phyloP scores from a whole-genome alignment of 305 asterid genomes.

The Withania somnifera region DNA sequence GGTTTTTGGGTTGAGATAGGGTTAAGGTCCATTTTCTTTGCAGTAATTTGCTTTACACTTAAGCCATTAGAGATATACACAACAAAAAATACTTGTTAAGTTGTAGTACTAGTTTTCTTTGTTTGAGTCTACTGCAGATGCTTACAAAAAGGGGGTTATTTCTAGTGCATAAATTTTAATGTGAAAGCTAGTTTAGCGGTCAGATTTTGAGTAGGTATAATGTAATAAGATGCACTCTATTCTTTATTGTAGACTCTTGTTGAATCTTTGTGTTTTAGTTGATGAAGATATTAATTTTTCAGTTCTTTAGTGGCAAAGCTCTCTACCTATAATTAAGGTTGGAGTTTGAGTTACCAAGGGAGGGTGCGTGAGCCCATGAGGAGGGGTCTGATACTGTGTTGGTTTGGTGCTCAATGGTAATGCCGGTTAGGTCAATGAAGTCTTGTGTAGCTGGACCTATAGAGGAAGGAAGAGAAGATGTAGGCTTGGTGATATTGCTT shows the following conservation, averaged over 20 bases:
- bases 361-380: neutral
- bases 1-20: too few relatives aligned
- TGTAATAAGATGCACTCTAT: neutral
- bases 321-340: neutral
- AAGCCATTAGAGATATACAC: neutral
- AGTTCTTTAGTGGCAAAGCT: neutral
- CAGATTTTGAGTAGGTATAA: neutral
- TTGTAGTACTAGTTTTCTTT: neutral
- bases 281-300: neutral
- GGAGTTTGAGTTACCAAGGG: neutral
- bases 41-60: neutral
- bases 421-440: too few relatives aligned
- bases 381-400: neutral
- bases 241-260: neutral
- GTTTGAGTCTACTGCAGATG: neutral
- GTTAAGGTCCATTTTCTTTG: too few relatives aligned
- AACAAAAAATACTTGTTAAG: neutral
- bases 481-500: too few relatives aligned
- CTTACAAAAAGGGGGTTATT: neutral
- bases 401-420: too few relatives aligned
- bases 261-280: neutral
- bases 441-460: too few relatives aligned
- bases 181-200: neutral
- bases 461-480: too few relatives aligned
- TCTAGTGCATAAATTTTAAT: neutral